phyloP scores from a whole-genome alignment of 1,284 basidiomycete genomes.

The Heterobasidion irregulare region DNA sequence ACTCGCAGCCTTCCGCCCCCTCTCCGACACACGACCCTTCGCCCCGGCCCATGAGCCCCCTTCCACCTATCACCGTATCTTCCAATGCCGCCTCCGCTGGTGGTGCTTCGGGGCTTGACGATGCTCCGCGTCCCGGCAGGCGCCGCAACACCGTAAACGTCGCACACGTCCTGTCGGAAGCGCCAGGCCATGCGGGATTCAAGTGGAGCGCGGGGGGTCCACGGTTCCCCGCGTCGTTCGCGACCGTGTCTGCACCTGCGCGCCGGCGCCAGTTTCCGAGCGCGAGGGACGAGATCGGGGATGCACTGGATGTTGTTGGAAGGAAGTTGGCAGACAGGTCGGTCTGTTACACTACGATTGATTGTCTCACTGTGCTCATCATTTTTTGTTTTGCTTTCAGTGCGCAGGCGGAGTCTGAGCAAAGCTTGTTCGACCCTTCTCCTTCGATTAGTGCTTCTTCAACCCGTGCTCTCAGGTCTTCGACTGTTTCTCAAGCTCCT shows the following conservation, averaged over 20 bases:
- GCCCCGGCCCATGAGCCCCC: background rate
- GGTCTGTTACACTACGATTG: too few species aligned
- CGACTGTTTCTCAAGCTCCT: too few species aligned
- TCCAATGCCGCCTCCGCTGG: background rate
- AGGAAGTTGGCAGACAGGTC: too few species aligned
- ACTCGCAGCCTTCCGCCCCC: background rate
- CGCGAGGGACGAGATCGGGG: background rate
- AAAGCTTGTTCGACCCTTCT: too few species aligned
- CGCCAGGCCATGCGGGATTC: conserved; percentile 15
- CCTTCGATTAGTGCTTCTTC: too few species aligned
- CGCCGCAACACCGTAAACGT: conserved; percentile 10
- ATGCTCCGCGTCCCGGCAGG: background rate
- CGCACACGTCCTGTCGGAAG: conserved; percentile 14
- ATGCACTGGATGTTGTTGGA: background rate
- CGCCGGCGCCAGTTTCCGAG: too few species aligned
- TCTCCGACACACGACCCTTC: background rate
- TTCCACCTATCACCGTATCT: background rate
- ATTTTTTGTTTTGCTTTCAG: too few species aligned
- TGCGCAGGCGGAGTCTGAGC: too few species aligned
- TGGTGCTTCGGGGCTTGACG: too few species aligned
- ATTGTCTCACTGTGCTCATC: too few species aligned
- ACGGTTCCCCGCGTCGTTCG: conserved; percentile 14
- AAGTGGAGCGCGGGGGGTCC: conserved; percentile 18
- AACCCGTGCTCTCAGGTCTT: too few species aligned
- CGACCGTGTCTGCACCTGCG: too few species aligned